These are phyloP conservation scores for Dissophora ornata DNA, from an alignment of 192 early-diverging fungal species.

Conservation along the genomic window DNA sequence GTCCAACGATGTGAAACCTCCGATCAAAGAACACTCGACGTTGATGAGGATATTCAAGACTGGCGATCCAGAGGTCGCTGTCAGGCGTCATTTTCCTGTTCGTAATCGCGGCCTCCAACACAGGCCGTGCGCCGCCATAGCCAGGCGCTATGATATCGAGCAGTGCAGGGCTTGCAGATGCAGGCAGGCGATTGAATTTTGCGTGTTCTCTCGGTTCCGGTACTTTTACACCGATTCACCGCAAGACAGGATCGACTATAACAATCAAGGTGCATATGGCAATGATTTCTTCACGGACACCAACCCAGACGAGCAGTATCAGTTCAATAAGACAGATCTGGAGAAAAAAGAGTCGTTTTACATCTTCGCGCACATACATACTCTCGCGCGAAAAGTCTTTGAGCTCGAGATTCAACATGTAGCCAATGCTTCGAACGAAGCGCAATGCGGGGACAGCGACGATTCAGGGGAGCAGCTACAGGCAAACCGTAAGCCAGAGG, in stretches of 20 bases:
- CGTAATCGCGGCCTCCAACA: no score
- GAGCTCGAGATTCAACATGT: background rate
- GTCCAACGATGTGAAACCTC: background rate
- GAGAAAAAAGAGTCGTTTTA: background rate
- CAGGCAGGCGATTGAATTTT: background rate
- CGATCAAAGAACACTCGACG: no score
- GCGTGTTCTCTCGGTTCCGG: conserved; percentile 5
- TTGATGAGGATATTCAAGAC: no score
- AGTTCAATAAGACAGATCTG: background rate
- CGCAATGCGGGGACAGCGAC: no score
- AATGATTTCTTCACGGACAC: conserved; percentile 23
- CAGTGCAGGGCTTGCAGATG: background rate
- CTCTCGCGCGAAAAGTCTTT: background rate
- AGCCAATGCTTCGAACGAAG: background rate
- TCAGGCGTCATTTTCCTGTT: background rate
- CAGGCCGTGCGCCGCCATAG: no score
- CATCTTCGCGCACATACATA: conserved; percentile 3
- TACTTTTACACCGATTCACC: background rate
- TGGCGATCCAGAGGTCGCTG: background rate
- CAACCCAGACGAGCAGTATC: background rate
- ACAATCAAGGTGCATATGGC: no score
- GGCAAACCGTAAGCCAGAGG: background rate
- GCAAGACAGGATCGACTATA: background rate
- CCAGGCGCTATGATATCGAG: no score
- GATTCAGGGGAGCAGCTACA: background rate